These are phyloP conservation scores for Phaseolus coccineus DNA, from an alignment of 331 rosid species.

Conservation along the genomic window DNA sequence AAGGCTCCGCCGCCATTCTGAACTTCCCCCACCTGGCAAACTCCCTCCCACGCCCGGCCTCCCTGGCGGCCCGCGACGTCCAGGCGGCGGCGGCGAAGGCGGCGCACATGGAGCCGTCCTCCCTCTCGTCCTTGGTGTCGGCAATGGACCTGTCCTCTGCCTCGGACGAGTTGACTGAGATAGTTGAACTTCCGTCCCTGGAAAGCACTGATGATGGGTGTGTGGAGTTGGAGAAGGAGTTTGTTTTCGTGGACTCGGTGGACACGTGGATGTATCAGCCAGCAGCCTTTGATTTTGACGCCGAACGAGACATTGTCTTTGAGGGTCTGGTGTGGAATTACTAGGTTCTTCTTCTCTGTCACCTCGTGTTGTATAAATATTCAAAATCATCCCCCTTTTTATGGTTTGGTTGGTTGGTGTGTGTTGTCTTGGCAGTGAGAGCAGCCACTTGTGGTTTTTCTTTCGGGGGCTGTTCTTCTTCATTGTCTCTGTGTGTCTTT, in stretches of 20 bases:
- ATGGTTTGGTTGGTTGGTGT: neutral
- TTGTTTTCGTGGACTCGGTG: slow-evolving; percentile 66
- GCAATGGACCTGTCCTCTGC: slow-evolving; percentile 52
- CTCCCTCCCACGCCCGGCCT: slow-evolving; percentile 83
- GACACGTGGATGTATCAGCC: slow-evolving; percentile 65
- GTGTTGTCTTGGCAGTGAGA: neutral
- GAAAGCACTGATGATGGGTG: slow-evolving; percentile 56
- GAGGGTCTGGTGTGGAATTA: slow-evolving; percentile 59
- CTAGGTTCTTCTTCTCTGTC: slow-evolving; percentile 11
- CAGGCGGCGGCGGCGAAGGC: slow-evolving; percentile 94
- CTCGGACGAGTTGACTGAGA: slow-evolving; percentile 68
- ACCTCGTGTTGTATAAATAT: slow-evolving; percentile 8
- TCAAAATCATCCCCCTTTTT: neutral
- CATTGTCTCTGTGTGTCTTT: neutral
- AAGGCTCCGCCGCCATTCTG: slow-evolving; percentile 84
- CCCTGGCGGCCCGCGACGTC: slow-evolving; percentile 78
- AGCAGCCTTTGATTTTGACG: slow-evolving; percentile 59
- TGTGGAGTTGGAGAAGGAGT: slow-evolving; percentile 54
- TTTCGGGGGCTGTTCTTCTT: slow-evolving; percentile 52
- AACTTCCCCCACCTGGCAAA: slow-evolving; percentile 76
- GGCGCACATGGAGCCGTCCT: slow-evolving; percentile 72
- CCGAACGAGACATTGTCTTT: slow-evolving; percentile 8
- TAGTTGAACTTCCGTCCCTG: slow-evolving; percentile 67
- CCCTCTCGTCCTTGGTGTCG: slow-evolving; percentile 48
- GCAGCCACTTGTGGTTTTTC: slow-evolving; percentile 66